Base-by-base conservation (phyloP, 106 monocot genomes). In the Allium fistulosum region DNA sequence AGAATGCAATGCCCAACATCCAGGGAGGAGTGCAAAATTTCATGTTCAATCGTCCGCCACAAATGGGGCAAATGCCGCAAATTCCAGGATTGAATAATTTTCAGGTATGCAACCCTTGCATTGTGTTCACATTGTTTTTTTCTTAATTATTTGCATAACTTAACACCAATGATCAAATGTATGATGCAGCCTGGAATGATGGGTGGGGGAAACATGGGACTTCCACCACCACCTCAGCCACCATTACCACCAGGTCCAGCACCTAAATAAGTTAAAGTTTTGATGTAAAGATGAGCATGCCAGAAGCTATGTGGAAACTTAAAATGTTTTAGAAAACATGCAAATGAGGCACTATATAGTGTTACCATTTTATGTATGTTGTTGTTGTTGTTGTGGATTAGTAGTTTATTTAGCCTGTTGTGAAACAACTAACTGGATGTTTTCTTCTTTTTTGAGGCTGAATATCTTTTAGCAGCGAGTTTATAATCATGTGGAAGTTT, bases 41-140 rank as follows among this genome's bases (percentile, higher is more conserved):
- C 10, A 51, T 81, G 77, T 85, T 75, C 60, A 86, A 84, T 49
- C 65, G 79, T 9, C 93, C 81, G 1, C 37, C 37, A 11, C 90
- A 72, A 55, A 78, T 68, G 26, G 80, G 77, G 17, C 76, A 82
- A 69, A 78, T 85, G 68, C 49, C 15, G 0, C 60, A 77, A n/a
- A 66, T 90, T 48, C 79, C 79, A 46, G 85, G 93, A 47, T 57
- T 93, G 26, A 85, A 71, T 59, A 22, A 77, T 26, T 93, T 81
- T 52, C 93, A 93, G 81, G 93, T 93, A 81, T 50, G 9, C 15
- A 65, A 14, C 15, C 1, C 46, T 15, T 55, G 11, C 7, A 8
- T 57, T 18, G 50, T 11, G 2, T 17, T 55, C 50, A 17, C 48
- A 14, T 17, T 13, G 6, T 10, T 7, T 60, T 22, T 53, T 27